Base-by-base conservation (phyloP, 352 stramenopile species). In the Phytophthora multivora region DNA sequence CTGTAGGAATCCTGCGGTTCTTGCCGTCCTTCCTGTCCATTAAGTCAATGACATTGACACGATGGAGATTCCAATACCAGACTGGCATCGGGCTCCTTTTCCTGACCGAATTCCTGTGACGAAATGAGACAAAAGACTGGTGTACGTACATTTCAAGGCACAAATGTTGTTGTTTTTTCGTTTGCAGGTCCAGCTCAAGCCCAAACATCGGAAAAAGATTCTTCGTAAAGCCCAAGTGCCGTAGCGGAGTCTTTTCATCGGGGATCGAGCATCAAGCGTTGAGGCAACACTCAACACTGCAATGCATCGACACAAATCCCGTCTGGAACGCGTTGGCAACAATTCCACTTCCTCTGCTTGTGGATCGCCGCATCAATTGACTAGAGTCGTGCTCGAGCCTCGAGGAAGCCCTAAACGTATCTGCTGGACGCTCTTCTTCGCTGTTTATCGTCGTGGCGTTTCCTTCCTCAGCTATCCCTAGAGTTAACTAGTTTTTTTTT, bases 21-120 rank as follows among this genome's bases (percentile, higher is more conserved):
- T 36, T 39, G 21, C 25, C 30, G 11, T 62, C 26, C 16, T 53
- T 18, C 16, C 47, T 43, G 19, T 49, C 41, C 19, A 49, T 19
- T 3, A 0, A 40, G 35, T 40, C 13, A 10, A 40, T 40, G 11
- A 39, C 11, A 16, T 39, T 16, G 11, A 16, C 10, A 31, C 9
- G 3, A 11, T 33, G 28, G 28, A 33, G 28, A 33, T 1, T 33
- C 8, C 8, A 33, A 4, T 33, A 33, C 8, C 8, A 33, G 28
- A 13, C 11, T 33, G 28, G 4, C 1, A 9, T 33, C 11, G 3
- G 8, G 10, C 8, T 13, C 13, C 28, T 33, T 31, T 33, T 4
- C 1, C 28, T 33, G 11, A 9, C 28, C 12, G 28, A 33, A 13
- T 33, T 33, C 5, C 7, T 30, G 5, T 30, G 1, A 30, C 26